Evolutionary conservation across 1,139 yeast genomes (phyloP).

Genomic region (Suhomyces panamericanus): DNA sequence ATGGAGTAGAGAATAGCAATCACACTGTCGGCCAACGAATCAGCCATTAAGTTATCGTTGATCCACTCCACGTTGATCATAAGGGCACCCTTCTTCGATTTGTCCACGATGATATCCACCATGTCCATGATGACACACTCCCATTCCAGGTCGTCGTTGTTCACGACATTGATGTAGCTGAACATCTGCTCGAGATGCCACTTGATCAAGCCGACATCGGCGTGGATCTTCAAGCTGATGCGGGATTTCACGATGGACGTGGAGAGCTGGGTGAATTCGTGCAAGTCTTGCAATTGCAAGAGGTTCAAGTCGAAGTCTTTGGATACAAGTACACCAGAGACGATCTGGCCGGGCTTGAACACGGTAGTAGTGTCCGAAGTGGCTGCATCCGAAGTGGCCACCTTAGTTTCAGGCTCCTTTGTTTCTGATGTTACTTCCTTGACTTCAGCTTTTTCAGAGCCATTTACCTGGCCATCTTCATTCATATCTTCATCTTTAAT

Average conservation of each 20-base stretch:
- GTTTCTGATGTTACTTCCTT: slow-evolving; percentile 11
- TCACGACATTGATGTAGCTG: slow-evolving; percentile 72
- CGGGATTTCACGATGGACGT: slow-evolving; percentile 84
- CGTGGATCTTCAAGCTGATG: slow-evolving; percentile 74
- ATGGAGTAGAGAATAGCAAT: slow-evolving; percentile 87
- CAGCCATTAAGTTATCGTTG: slow-evolving; percentile 79
- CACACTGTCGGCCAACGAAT: slow-evolving; percentile 91
- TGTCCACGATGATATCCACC: slow-evolving; percentile 50
- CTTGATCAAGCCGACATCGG: slow-evolving; percentile 73
- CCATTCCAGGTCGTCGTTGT: slow-evolving; percentile 60
- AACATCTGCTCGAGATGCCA: slow-evolving; percentile 97
- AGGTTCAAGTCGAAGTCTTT: slow-evolving; percentile 86
- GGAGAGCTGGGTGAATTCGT: slow-evolving; percentile 84
- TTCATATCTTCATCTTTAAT: no score
- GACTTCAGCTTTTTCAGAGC: no score
- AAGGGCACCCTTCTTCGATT: slow-evolving; percentile 33
- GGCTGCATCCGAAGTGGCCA: neutral
- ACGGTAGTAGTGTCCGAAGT: slow-evolving; percentile 9
- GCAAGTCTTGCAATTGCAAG: slow-evolving; percentile 79
- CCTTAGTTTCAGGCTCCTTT: slow-evolving; percentile 8
- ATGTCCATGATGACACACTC: slow-evolving; percentile 50
- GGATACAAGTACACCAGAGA: slow-evolving; percentile 89
- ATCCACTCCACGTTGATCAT: slow-evolving; percentile 81
- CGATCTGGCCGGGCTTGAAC: slow-evolving; percentile 41
- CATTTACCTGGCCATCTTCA: no score